phyloP scores from a whole-genome alignment of 2,329 filamentous ascomycete genomes.

The Colletotrichum paranaense region DNA sequence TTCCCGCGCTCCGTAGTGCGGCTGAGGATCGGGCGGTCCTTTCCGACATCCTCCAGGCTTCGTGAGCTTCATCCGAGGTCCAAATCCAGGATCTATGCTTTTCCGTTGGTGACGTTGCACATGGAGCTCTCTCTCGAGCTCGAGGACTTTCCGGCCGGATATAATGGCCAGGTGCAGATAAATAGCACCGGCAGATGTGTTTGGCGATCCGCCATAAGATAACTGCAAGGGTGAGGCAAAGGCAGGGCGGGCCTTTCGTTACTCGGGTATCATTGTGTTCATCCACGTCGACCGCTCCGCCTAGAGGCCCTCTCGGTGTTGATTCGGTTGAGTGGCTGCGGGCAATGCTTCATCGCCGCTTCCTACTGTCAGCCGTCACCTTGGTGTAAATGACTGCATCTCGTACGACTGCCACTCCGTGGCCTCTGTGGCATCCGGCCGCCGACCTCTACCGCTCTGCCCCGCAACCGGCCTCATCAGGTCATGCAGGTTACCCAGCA shows the following conservation, averaged over 20 bases:
- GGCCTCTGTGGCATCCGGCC: neutral
- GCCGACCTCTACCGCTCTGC: constrained; percentile 5
- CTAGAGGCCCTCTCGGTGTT: neutral
- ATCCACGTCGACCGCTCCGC: constrained; percentile 4
- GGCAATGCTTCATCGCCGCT: neutral
- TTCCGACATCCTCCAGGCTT: neutral
- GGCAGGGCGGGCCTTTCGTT: constrained; percentile 7
- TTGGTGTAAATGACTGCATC: constrained; percentile 21
- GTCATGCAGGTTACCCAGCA: constrained; percentile 28
- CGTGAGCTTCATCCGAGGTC: neutral
- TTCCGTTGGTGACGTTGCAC: neutral
- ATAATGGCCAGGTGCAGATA: neutral
- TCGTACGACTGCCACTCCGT: constrained; percentile 17
- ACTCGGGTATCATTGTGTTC: constrained; percentile 28
- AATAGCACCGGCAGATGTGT: neutral
- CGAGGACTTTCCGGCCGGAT: neutral
- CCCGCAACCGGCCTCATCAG: constrained; percentile 10
- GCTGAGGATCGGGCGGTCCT: neutral
- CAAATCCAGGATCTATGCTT: neutral
- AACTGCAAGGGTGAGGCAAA: constrained; percentile 9
- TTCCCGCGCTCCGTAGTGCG: neutral
- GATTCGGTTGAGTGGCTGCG: neutral
- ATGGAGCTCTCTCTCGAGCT: neutral
- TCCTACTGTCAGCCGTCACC: constrained; percentile 3
- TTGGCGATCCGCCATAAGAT: neutral